Evolutionary conservation across 2,329 filamentous ascomycete species (phyloP).

Genomic region (Trichoderma cornu-damae): DNA sequence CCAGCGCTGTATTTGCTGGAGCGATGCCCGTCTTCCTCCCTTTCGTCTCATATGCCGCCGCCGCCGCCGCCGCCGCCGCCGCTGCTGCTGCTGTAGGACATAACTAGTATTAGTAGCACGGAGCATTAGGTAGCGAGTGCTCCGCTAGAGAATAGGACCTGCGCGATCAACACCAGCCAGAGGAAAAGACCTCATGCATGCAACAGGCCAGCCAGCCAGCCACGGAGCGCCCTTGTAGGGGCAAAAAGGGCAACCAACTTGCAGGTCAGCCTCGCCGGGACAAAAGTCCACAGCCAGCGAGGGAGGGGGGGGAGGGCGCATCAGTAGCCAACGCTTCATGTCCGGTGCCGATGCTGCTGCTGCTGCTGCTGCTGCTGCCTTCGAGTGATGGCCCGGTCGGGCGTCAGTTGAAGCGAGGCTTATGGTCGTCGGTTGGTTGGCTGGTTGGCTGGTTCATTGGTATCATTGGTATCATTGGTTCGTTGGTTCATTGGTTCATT

Average conservation of each 20-base stretch:
- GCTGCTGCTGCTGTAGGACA: background rate
- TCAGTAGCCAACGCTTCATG: slow-evolving; percentile 2
- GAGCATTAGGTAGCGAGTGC: background rate
- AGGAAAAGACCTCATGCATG: slow-evolving; percentile 3
- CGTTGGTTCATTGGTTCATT: no score
- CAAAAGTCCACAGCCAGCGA: background rate
- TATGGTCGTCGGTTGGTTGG: slow-evolving; percentile 4
- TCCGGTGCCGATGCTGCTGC: background rate
- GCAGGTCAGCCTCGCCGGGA: slow-evolving; percentile 3
- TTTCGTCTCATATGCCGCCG: background rate
- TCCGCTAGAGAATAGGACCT: background rate
- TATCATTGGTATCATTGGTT: no score
- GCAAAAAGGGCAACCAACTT: background rate
- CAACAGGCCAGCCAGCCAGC: slow-evolving; percentile 16
- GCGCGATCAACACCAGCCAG: background rate
- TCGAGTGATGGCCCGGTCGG: background rate
- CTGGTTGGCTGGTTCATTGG: no score
- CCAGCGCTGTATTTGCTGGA: background rate
- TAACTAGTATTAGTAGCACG: background rate
- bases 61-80: no score
- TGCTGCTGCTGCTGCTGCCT: background rate
- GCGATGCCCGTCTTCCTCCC: background rate
- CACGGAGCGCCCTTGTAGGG: slow-evolving; percentile 1
- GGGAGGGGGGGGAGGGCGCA: background rate
- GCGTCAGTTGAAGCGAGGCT: background rate